Evolutionary conservation across 1,139 yeast species (phyloP), one percentile per base, ranked within the genome.

Genomic region (Suhomyces kunorum): DNA sequence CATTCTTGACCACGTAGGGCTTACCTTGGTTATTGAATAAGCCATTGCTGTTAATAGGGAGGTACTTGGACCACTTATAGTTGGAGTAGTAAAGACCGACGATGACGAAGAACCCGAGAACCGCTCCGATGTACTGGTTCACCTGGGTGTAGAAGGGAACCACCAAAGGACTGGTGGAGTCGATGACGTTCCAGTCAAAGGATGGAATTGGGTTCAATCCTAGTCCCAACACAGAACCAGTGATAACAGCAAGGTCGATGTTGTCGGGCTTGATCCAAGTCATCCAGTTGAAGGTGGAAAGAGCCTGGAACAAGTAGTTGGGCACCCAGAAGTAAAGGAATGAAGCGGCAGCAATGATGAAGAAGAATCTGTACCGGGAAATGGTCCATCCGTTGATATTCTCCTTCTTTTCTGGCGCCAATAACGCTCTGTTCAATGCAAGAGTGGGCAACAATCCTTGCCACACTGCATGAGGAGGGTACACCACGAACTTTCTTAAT

Each of bases 101-200:
- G 25, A 71, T 65, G 16, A 58, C 56, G 29, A 63, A 36, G 42
- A 68, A 67, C 1, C 59, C 71, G n/a, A 68, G 23, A 0, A 68
- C 9, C 17, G 63, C 49, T 1, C 76, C 76, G 20, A 65, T 36
- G 46, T 63, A 69, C 36, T 58, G 63, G 45, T 68, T 70, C 11
- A 58, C 61, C 41, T 66, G 66, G 1, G 74, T 64, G 49, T 59
- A 70, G 14, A 52, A 46, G 17, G 57, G 57, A 8, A 44, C 24
- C 3, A 30, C 25, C 29, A 52, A 43, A 6, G 49, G 38, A 13
- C 12, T 6, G 33, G 38, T 44, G 31, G 14, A 38, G 8, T 26
- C 33, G 9, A 35, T 47, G n/a, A 53, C 27, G 19, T 46, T 47
- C 56, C 56, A 54, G 34, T 55, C 59, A 27, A 53, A 53, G 3